Conservation (phyloP, 495 filamentous ascomycete species). For the Letharia lupina region DNA sequence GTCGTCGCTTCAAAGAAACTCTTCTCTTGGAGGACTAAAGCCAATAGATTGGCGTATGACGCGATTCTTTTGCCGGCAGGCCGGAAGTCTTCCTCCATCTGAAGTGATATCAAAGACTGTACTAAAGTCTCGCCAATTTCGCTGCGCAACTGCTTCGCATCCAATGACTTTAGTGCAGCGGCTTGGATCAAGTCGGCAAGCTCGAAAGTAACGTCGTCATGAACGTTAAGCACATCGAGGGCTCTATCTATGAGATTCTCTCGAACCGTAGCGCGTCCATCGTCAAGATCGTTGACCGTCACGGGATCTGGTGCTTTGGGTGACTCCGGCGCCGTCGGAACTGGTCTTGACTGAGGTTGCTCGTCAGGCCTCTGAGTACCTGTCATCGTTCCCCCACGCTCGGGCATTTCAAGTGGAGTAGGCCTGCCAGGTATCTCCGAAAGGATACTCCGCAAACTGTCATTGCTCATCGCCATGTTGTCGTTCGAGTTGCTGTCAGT, state of each 20-base stretch:
- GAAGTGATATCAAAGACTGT: slow-evolving; percentile 78
- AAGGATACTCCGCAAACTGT: slow-evolving; percentile 27
- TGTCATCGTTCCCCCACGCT: slow-evolving; percentile 2
- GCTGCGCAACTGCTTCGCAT: slow-evolving; percentile 54
- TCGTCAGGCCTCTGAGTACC: neutral
- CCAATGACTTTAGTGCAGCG: slow-evolving; percentile 59
- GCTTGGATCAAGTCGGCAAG: slow-evolving; percentile 76
- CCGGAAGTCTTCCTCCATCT: slow-evolving; percentile 61
- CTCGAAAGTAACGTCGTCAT: slow-evolving; percentile 85
- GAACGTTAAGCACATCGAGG: slow-evolving; percentile 79
- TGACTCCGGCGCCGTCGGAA: neutral
- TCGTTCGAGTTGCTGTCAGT: slow-evolving; percentile 24
- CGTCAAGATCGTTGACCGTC: slow-evolving; percentile 77
- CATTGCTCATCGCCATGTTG: slow-evolving; percentile 36
- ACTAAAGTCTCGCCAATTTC: slow-evolving; percentile 78
- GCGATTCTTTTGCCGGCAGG: slow-evolving; percentile 74
- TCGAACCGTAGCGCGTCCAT: slow-evolving; percentile 61
- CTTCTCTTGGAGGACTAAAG: slow-evolving; percentile 73
- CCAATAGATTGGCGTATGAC: slow-evolving; percentile 87
- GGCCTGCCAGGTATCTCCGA: slow-evolving; percentile 37
- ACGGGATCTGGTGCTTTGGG: slow-evolving; percentile 33
- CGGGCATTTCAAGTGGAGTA: neutral
- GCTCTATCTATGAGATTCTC: slow-evolving; percentile 78
- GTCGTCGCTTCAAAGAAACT: slow-evolving; percentile 72
- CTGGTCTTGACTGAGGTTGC: neutral